Evolutionary conservation across 768 basidiomycete genomes (phyloP).

Genomic region (Fomitopsis serialis): DNA sequence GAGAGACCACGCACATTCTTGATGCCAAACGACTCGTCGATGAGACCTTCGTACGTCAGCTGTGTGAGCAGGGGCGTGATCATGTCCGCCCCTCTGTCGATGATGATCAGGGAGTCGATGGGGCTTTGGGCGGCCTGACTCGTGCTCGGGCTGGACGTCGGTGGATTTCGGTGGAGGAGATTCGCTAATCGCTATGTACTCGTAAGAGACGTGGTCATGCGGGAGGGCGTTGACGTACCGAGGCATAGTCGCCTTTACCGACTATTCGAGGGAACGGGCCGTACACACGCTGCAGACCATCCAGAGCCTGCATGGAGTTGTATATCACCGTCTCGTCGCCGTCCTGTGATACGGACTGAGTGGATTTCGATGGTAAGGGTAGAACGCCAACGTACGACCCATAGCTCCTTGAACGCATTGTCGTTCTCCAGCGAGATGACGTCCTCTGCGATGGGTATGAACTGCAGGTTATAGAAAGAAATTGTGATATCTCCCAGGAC

Average conservation of each 20-base stretch:
- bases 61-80: constrained; percentile 94
- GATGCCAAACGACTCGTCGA: constrained; percentile 89
- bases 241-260: constrained; percentile 88
- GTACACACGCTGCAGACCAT: constrained; percentile 77
- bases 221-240: constrained; percentile 36
- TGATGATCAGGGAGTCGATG: constrained; percentile 81
- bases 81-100: constrained; percentile 92
- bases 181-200: constrained; percentile 62
- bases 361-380: neutral
- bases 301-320: constrained; percentile 83
- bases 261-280: constrained; percentile 89
- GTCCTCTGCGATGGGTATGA: constrained; percentile 91
- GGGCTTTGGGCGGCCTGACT: neutral
- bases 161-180: constrained; percentile 58
- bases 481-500: constrained; percentile 92
- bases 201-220: neutral
- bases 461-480: constrained; percentile 84
- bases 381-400: constrained; percentile 59
- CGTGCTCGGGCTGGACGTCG: constrained; percentile 29
- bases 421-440: constrained; percentile 88
- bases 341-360: constrained; percentile 47
- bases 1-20: constrained; percentile 65
- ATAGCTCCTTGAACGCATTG: constrained; percentile 81
- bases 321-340: constrained; percentile 89
- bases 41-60: constrained; percentile 91